Evolutionary conservation across 1,284 basidiomycete species (phyloP).

Genomic region (Malassezia sympodialis): DNA sequence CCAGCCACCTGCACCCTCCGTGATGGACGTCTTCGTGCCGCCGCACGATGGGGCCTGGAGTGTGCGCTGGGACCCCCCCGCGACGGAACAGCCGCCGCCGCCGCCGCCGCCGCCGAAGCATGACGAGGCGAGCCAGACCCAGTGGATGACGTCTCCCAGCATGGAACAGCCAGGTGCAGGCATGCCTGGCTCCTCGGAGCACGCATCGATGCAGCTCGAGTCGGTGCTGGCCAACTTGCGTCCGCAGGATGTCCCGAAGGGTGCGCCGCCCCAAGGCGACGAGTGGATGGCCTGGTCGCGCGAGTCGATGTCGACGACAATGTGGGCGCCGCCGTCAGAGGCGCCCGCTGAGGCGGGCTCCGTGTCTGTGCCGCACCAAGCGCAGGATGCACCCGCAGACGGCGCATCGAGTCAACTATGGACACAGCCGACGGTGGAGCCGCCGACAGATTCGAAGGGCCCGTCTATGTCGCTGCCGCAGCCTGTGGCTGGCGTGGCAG

Average conservation of each 20-base stretch:
- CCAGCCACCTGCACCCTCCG: neutral
- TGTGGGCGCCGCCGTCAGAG: neutral
- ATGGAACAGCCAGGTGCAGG: neutral
- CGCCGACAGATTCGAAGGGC: neutral
- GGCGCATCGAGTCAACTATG: neutral
- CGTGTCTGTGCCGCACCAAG: neutral
- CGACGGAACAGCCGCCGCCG: neutral
- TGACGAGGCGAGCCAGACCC: neutral
- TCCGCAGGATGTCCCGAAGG: neutral
- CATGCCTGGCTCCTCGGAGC: neutral
- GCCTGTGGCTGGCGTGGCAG: neutral
- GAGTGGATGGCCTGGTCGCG: neutral
- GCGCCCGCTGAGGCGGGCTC: neutral
- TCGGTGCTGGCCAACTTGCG: neutral
- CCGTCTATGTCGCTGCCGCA: neutral
- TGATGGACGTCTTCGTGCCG: neutral
- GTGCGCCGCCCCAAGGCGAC: neutral
- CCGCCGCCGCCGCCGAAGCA: neutral
- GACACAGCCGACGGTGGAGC: neutral
- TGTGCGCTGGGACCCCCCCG: constrained; percentile 2
- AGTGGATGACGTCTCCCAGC: neutral
- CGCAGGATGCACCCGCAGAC: neutral
- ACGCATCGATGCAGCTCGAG: neutral
- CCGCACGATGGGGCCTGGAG: constrained; percentile 8
- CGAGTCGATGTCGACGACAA: neutral